Base-by-base conservation (phyloP, 164 flowering plant species). In the Macadamia tetraphylla region DNA sequence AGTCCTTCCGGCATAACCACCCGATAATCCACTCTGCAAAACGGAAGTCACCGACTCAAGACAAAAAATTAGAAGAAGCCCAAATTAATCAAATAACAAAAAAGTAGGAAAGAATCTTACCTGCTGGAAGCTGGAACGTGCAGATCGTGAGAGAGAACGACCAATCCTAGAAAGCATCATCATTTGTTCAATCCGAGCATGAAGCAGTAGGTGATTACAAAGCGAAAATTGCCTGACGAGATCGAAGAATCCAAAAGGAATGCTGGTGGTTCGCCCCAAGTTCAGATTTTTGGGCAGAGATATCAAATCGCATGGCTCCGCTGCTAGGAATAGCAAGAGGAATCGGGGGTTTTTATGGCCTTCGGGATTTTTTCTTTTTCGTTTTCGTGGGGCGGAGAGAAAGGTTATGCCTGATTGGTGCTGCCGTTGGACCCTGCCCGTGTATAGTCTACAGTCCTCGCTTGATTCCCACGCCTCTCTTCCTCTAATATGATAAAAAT, bases 81-180 rank as follows among this genome's bases (percentile, higher is more conserved):
- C 42, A 17, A 14, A 60, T 31, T 0, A 46, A 58, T 9, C 48
- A 43, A 51, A 35, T 35, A 35, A 35, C 5, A 64, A 66, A 61
- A 55, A 9, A 14, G 59, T 56, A 40, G 29, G 71, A 30, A 31
- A 14, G 17, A 46, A 69, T 44, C 79, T 68, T 60, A 85, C 88
- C 30, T 46, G 71, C 42, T 57, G 23, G 53, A 70, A 44, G 18
- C 64, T 70, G 18, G 68, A 43, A 67, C 74, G 76, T n/a, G 73
- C 56, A 17, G 84, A 81, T 57, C 83, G 81, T 1, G 82, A 63
- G 1, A 80, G 29, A 6, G 81, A 77, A 12, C 86, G 81, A 1
- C 81, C 73, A 17, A 83, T 62, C 77, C 78, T 80, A 0, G 85
- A 80, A 60, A 83, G 81, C 0, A 77, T 81, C 86, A 84, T 83